Conservation (phyloP, 352 stramenopile genomes). For the Blastocystis sp. region DNA sequence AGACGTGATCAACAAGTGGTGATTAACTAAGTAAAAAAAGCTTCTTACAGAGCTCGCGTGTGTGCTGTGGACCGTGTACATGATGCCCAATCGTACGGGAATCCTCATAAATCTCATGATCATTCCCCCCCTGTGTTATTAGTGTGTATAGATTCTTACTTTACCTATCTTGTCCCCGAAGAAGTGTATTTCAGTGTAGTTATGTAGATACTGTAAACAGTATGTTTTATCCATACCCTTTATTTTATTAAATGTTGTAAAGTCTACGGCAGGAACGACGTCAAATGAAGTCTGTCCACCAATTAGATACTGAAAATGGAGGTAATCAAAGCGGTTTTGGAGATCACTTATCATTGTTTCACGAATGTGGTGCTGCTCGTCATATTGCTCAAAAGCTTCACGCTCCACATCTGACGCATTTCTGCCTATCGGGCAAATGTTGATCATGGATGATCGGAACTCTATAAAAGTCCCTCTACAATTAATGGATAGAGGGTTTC, state of each 20-base stretch:
- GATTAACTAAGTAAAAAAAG: constrained; percentile 20
- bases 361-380: constrained; percentile 52
- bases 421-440: constrained; percentile 52
- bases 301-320: constrained; percentile 53
- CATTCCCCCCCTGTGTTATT: background rate
- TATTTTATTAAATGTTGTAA: background rate
- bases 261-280: background rate
- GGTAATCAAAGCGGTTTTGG: background rate
- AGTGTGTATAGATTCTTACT: background rate
- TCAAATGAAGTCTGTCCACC: constrained; percentile 54
- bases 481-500: background rate
- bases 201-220: constrained; percentile 33
- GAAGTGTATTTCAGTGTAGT: constrained; percentile 57
- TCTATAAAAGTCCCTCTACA: constrained; percentile 52
- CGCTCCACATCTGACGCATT: background rate
- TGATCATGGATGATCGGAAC: constrained; percentile 57
- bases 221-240: constrained; percentile 57
- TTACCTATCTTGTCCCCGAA: constrained; percentile 48
- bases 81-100: constrained; percentile 16
- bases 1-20: constrained; percentile 10
- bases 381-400: constrained; percentile 11
- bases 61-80: constrained; percentile 8
- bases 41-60: background rate
- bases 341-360: constrained; percentile 1
- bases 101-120: constrained; percentile 49